Evolutionary conservation across 129 eudicot species (phyloP).

Genomic region (Helianthus annuus): DNA sequence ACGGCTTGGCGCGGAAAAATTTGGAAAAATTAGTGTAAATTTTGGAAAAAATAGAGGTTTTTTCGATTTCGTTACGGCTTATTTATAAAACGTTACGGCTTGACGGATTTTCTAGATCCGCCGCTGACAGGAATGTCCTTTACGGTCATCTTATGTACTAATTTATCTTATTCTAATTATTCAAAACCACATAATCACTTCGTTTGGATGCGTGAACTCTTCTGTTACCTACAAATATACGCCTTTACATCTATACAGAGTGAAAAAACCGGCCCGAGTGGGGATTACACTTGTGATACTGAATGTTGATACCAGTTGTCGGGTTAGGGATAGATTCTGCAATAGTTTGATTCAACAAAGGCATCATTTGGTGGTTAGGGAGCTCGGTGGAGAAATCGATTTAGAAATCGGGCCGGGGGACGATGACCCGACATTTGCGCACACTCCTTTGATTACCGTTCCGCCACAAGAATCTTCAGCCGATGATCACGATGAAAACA

Average conservation of each 20-base stretch:
- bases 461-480: slow-evolving; percentile 76
- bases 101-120: no score
- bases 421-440: slow-evolving; percentile 66
- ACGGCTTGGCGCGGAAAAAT: no score
- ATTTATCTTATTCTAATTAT: not conserved
- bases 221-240: not conserved
- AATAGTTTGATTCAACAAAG: slow-evolving; percentile 83
- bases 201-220: not conserved
- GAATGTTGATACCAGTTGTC: slow-evolving; percentile 84
- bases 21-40: no score
- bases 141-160: no score
- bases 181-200: not conserved
- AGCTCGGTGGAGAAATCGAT: slow-evolving; percentile 89
- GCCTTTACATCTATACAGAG: slow-evolving; percentile 29
- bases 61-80: no score
- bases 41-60: no score
- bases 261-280: slow-evolving; percentile 27
- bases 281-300: slow-evolving; percentile 71
- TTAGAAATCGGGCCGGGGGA: slow-evolving; percentile 93
- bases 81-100: no score
- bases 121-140: no score
- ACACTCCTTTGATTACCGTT: slow-evolving; percentile 51
- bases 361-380: slow-evolving; percentile 87
- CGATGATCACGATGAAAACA: slow-evolving; percentile 76
- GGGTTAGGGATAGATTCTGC: slow-evolving; percentile 90